phyloP scores from a whole-genome alignment of 1,284 basidiomycete species.

The Microbotryum saponariae region DNA sequence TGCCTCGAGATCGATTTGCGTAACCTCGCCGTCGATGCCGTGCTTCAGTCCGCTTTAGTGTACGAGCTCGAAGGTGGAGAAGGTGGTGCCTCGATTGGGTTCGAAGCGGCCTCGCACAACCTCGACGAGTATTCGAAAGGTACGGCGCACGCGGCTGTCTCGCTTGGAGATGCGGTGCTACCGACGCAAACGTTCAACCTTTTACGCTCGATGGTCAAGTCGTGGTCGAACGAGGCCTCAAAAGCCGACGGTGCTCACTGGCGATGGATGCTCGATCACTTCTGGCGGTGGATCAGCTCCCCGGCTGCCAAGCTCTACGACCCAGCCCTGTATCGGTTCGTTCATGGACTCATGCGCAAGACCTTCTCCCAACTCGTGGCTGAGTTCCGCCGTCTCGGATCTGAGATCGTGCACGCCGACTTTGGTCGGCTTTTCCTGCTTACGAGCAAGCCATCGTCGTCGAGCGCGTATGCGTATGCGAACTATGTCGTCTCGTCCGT shows the following conservation, averaged over 20 bases:
- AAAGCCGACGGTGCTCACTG: constrained; percentile 56
- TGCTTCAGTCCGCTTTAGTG: constrained; percentile 86
- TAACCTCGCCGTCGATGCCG: constrained; percentile 88
- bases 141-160: constrained; percentile 61
- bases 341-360: constrained; percentile 95
- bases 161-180: constrained; percentile 84
- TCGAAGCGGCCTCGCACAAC: constrained; percentile 84
- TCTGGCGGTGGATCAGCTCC: constrained; percentile 95
- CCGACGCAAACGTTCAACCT: constrained; percentile 81
- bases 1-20: constrained; percentile 82
- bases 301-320: constrained; percentile 82
- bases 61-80: constrained; percentile 90
- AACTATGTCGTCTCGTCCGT: constrained; percentile 85
- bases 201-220: constrained; percentile 79
- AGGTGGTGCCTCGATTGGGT: constrained; percentile 76
- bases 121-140: constrained; percentile 82
- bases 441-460: constrained; percentile 85
- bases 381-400: constrained; percentile 92
- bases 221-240: constrained; percentile 78
- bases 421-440: constrained; percentile 84
- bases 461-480: constrained; percentile 89
- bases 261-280: constrained; percentile 62
- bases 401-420: constrained; percentile 89
- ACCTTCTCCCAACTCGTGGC: constrained; percentile 94
- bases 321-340: constrained; percentile 83